Evolutionary conservation across 2,329 filamentous ascomycete genomes (phyloP).

Genomic region (Atkinsonella hypoxylon): DNA sequence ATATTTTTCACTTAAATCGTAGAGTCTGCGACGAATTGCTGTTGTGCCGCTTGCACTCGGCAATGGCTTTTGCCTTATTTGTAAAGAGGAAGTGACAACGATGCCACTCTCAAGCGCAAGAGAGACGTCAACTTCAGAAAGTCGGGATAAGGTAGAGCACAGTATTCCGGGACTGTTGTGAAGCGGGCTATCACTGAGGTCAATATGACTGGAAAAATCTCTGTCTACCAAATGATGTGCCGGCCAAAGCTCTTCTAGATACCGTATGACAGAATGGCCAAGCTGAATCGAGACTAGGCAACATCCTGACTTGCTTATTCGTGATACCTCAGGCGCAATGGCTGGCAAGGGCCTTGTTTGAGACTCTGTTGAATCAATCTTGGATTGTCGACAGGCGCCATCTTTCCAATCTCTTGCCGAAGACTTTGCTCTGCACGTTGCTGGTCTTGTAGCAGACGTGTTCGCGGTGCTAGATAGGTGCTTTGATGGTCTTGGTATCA

Average conservation of each 20-base stretch:
- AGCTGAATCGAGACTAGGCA: slow-evolving; percentile 41
- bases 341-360: background rate
- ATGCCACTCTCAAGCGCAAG: slow-evolving; percentile 58
- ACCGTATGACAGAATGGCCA: slow-evolving; percentile 35
- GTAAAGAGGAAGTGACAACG: slow-evolving; percentile 58
- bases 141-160: slow-evolving; percentile 15
- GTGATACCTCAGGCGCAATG: slow-evolving; percentile 8
- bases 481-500: background rate
- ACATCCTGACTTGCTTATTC: slow-evolving; percentile 10
- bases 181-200: slow-evolving; percentile 21
- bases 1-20: slow-evolving; percentile 44
- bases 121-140: slow-evolving; percentile 59
- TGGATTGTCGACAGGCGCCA: background rate
- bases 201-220: slow-evolving; percentile 30
- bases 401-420: background rate
- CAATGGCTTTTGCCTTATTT: slow-evolving; percentile 58
- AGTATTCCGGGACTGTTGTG: slow-evolving; percentile 6
- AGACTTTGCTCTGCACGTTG: background rate
- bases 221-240: slow-evolving; percentile 45
- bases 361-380: background rate
- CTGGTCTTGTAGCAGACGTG: too few species aligned
- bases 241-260: slow-evolving; percentile 37
- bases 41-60: slow-evolving; percentile 34
- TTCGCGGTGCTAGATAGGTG: background rate
- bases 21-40: slow-evolving; percentile 43